Evolutionary conservation across 495 filamentous ascomycete genomes (phyloP).

Genomic region (Lasiosphaeria hispida): DNA sequence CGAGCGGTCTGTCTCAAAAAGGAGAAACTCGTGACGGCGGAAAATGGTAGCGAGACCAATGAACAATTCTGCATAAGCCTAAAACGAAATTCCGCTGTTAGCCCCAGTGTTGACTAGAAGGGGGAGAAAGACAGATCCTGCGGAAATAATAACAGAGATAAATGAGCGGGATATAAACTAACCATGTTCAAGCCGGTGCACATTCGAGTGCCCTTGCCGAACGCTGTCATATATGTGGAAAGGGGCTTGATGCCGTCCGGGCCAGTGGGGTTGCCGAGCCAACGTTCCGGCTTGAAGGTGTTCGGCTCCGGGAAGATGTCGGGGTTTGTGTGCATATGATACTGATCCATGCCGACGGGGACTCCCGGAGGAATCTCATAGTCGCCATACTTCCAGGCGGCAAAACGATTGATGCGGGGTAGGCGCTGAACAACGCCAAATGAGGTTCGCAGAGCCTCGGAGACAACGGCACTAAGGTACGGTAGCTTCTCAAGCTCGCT

Average conservation of each 20-base stretch:
- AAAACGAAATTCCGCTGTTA: neutral
- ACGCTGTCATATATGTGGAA: neutral
- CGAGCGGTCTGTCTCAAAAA: neutral
- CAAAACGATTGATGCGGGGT: neutral
- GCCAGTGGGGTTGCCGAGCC: neutral
- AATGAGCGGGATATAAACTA: neutral
- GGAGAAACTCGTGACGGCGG: neutral
- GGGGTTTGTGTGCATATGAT: neutral
- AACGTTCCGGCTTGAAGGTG: neutral
- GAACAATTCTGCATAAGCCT: neutral
- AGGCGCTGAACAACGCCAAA: neutral
- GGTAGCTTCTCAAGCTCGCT: neutral
- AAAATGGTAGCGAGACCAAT: neutral
- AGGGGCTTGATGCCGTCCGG: neutral
- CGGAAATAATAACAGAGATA: no score
- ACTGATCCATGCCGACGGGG: neutral
- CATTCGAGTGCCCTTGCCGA: neutral
- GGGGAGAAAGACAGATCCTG: no score
- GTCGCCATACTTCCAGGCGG: neutral
- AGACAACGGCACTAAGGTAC: neutral
- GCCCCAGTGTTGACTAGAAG: no score
- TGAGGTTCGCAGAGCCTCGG: neutral
- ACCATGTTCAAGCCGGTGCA: constrained; percentile 1
- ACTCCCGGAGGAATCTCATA: neutral
- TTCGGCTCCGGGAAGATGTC: neutral